Evolutionary conservation across 106 monocot genomes (phyloP).

Genomic region (Dendrobium officinale): DNA sequence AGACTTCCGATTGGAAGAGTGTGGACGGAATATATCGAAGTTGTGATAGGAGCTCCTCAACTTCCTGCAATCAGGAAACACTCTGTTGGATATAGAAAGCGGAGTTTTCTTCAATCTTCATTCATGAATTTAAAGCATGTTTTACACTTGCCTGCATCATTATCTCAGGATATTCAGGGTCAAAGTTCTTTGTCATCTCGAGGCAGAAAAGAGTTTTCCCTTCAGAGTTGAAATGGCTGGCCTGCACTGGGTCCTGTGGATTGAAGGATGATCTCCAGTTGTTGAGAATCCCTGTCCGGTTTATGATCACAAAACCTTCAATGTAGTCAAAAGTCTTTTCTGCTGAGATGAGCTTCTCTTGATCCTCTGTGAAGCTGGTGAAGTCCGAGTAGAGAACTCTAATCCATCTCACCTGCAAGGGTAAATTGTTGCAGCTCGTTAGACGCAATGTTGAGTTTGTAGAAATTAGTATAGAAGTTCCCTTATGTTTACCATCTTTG

Average conservation of each 20-base stretch:
- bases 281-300: slow-evolving; percentile 75
- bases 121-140: background rate
- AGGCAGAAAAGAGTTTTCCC: slow-evolving; percentile 78
- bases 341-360: slow-evolving; percentile 67
- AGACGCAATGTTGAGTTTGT: background rate
- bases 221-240: slow-evolving; percentile 51
- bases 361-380: slow-evolving; percentile 54
- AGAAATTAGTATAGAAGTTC: background rate
- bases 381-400: slow-evolving; percentile 89
- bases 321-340: slow-evolving; percentile 78
- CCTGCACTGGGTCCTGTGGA: slow-evolving; percentile 55
- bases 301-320: slow-evolving; percentile 87
- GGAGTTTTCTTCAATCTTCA: background rate
- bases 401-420: slow-evolving; percentile 76
- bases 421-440: background rate
- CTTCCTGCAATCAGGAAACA: slow-evolving; percentile 35
- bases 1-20: slow-evolving; percentile 76
- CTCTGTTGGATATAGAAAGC: too few species aligned
- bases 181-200: slow-evolving; percentile 80
- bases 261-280: slow-evolving; percentile 93
- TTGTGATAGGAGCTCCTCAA: slow-evolving; percentile 42
- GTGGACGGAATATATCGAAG: slow-evolving; percentile 68
- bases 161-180: slow-evolving; percentile 22
- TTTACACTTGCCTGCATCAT: slow-evolving; percentile 41
- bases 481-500: slow-evolving; percentile 24